A percentile compares a stretch with the other conserved stretches of the same genome.
Evolutionary conservation across 345 rosid species (phyloP).

Genomic region (Eucalyptus melliodora): DNA sequence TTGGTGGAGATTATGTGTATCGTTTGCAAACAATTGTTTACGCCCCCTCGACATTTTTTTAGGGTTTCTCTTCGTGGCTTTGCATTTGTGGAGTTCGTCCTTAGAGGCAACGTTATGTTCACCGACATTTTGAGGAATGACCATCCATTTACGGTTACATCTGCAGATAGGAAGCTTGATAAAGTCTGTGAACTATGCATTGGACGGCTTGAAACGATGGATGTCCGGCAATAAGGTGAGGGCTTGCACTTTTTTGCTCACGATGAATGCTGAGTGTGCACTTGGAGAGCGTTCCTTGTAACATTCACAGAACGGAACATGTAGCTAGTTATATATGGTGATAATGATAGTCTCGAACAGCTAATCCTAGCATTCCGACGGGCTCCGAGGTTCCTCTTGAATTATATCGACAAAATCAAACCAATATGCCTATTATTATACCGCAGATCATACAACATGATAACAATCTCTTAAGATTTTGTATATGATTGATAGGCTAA

Average conservation of each 20-base stretch:
- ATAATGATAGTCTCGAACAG: background rate
- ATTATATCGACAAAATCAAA: background rate
- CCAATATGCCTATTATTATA: background rate
- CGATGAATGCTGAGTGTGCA: background rate
- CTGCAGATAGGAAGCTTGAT: constrained; percentile 35
- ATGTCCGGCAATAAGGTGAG: constrained; percentile 38
- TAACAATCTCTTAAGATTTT: no score
- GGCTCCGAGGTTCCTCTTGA: background rate
- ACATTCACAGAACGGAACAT: background rate
- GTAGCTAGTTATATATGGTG: background rate
- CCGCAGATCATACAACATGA: background rate
- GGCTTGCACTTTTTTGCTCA: background rate
- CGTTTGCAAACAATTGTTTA: background rate
- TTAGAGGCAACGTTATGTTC: background rate
- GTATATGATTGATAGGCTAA: constrained; percentile 25
- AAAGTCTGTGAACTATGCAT: constrained; percentile 33
- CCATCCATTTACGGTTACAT: background rate
- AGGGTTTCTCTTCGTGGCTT: background rate
- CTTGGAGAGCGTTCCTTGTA: background rate
- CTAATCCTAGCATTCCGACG: background rate
- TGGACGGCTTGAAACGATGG: constrained; percentile 31
- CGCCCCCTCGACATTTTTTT: background rate
- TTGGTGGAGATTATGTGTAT: background rate
- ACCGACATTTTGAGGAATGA: background rate
- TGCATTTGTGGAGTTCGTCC: background rate